Base-by-base conservation (phyloP, 345 rosid species). In the Eucalyptus cloeziana region DNA sequence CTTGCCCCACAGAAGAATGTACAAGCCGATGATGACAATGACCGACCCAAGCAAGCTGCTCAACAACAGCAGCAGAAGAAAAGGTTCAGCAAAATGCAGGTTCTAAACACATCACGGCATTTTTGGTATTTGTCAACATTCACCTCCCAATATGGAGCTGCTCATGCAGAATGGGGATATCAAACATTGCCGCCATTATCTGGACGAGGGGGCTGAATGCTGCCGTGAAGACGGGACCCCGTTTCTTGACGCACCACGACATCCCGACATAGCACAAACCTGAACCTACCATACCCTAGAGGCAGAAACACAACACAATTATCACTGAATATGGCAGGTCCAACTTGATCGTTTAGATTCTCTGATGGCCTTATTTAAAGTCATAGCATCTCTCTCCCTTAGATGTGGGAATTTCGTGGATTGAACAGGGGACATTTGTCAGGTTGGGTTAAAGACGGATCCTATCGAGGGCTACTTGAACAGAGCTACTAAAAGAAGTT, bases 201-300 rank as follows among this genome's bases (percentile, higher is more conserved):
- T 96, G 98, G 87, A 93, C 89, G 47, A 95, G 89, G 62, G 98
- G 98, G 86, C 93, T 93, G 89, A 97, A 95, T 40, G 97, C 95
- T 30, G 99, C 92, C 4, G 99, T 96, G 93, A 96, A 96, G 49
- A 96, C 94, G 0, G 99, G 97, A 49, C 97, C 99, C 88, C 94
- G 94, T 88, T 94, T 94, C 90, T 94, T 92, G 31, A 96, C 97
- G 90, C 96, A 96, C 98, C 99, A 96, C 8, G 98, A 92, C 97
- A 97, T 94, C n/a, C 95, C 98, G 47, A 96, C 98, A 69, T 91
- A 94, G 90, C 97, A 95, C 92, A 97, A 80, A 8, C 96, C 99
- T 33, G 99, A 96, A 86, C 96, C 99, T 45, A 95, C 95, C 86
- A 94, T 91, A 30, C 99, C 99, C 98, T 97, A 87, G 51, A 37